Evolutionary conservation across 2,329 filamentous ascomycete genomes (phyloP).

Genomic region (Elsinoe ampelina): DNA sequence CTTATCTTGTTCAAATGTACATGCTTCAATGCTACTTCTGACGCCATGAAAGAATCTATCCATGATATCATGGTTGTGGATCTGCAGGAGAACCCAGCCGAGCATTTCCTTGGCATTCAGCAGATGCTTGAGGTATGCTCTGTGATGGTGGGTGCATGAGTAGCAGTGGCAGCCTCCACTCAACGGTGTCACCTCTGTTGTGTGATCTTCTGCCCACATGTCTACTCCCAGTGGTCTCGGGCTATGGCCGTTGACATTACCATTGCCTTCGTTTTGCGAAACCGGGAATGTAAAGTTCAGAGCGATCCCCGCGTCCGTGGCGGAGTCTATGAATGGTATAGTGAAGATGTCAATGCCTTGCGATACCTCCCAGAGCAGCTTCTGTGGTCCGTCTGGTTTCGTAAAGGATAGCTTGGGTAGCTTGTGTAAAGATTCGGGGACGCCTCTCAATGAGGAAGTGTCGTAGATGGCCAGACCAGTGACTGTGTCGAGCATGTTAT

Average conservation of each 20-base stretch:
- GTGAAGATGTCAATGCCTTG: conserved; percentile 74
- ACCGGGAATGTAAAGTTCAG: conserved; percentile 66
- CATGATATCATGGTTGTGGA: conserved; percentile 76
- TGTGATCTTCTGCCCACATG: conserved; percentile 60
- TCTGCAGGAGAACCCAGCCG: conserved; percentile 82
- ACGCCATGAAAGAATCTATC: conserved; percentile 64
- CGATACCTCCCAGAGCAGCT: conserved; percentile 64
- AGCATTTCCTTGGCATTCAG: conserved; percentile 92
- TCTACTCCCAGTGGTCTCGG: conserved; percentile 58
- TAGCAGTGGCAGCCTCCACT: conserved; percentile 63
- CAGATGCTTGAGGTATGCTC: conserved; percentile 80
- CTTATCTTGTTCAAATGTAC: conserved; percentile 46
- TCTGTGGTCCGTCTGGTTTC: conserved; percentile 60
- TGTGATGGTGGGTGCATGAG: conserved; percentile 71
- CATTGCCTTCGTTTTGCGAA: conserved; percentile 13
- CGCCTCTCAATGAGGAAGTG: conserved; percentile 55
- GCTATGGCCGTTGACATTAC: conserved; percentile 8
- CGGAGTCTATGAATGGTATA: conserved; percentile 61
- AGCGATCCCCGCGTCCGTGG: conserved; percentile 78
- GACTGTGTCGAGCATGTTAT: conserved; percentile 49
- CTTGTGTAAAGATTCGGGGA: conserved; percentile 50
- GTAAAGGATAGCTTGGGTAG: conserved; percentile 70
- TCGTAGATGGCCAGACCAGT: conserved; percentile 73
- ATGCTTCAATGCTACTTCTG: conserved; percentile 51
- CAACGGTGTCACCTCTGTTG: conserved; percentile 55